phyloP scores from a whole-genome alignment of 345 rosid genomes.

The Geranium rotundifolium region DNA sequence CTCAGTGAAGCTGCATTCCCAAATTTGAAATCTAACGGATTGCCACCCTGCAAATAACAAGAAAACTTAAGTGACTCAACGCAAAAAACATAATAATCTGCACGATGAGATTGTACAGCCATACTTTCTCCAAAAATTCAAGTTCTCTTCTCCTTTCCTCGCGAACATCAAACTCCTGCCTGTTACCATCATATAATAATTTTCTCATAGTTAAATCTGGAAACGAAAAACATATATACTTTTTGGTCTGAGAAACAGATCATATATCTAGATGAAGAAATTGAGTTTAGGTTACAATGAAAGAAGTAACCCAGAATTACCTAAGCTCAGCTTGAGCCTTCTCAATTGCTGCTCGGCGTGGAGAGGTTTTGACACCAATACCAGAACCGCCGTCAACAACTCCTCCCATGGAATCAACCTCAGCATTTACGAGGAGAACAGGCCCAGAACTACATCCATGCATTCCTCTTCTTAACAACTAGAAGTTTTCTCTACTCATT shows the following conservation, averaged over 20 bases:
- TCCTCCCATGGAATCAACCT: constrained; percentile 99
- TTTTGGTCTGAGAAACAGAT: background rate
- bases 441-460: constrained; percentile 60
- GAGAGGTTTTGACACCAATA: constrained; percentile 81
- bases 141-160: constrained; percentile 92
- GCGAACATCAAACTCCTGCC: constrained; percentile 96
- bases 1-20: constrained; percentile 63
- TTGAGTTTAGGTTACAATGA: background rate
- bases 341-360: constrained; percentile 75
- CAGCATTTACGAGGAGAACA: constrained; percentile 80
- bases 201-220: background rate
- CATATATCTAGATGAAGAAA: background rate
- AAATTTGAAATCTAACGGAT: constrained; percentile 95
- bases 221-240: constrained; percentile 2
- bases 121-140: constrained; percentile 97
- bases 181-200: constrained; percentile 28
- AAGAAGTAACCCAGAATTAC: constrained; percentile 21
- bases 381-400: constrained; percentile 90
- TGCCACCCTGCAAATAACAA: constrained; percentile 69
- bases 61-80: constrained; percentile 4
- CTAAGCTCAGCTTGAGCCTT: constrained; percentile 95
- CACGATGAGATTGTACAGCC: constrained; percentile 17
- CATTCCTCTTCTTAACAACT: constrained; percentile 41
- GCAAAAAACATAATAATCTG: constrained; percentile 8
- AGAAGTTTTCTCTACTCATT: constrained; percentile 7